phyloP scores from a whole-genome alignment of 164 flowering plant genomes.

The Piper longum region DNA sequence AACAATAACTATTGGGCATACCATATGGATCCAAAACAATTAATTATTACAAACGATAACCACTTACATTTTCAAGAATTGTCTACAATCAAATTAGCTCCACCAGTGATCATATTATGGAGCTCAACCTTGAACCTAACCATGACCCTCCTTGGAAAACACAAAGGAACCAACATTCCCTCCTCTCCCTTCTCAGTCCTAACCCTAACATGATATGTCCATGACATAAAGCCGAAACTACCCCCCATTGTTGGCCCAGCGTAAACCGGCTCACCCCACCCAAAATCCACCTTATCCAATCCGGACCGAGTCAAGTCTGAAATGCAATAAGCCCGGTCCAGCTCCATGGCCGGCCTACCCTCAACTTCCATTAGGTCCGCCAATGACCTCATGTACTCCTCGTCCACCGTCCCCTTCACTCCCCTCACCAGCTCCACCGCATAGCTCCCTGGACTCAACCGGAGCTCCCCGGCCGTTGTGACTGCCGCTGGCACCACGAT shows the following conservation, averaged over 20 bases:
- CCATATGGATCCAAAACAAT: too few relatives aligned
- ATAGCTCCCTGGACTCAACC: constrained; percentile 74
- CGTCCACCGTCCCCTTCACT: constrained; percentile 71
- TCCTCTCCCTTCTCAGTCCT: not conserved
- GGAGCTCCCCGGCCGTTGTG: constrained; percentile 55
- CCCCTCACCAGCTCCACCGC: constrained; percentile 41
- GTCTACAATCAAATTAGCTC: too few relatives aligned
- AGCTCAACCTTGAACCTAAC: too few relatives aligned
- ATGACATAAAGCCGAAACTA: too few relatives aligned
- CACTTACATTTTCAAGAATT: too few relatives aligned
- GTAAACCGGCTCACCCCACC: constrained; percentile 5
- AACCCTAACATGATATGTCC: not conserved
- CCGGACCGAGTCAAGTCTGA: constrained; percentile 5
- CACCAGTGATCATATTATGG: too few relatives aligned
- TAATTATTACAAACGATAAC: too few relatives aligned
- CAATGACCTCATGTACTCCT: constrained; percentile 39
- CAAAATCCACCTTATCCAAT: constrained; percentile 12
- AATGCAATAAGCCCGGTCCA: not conserved
- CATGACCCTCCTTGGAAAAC: too few relatives aligned
- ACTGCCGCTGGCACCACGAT: constrained; percentile 61
- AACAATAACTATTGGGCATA: too few relatives aligned
- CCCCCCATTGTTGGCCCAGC: not conserved
- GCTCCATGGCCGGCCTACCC: constrained; percentile 37
- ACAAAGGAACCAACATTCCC: not conserved
- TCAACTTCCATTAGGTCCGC: constrained; percentile 66